Conservation (phyloP, 768 basidiomycete genomes). For the Fomitopsis serialis region DNA sequence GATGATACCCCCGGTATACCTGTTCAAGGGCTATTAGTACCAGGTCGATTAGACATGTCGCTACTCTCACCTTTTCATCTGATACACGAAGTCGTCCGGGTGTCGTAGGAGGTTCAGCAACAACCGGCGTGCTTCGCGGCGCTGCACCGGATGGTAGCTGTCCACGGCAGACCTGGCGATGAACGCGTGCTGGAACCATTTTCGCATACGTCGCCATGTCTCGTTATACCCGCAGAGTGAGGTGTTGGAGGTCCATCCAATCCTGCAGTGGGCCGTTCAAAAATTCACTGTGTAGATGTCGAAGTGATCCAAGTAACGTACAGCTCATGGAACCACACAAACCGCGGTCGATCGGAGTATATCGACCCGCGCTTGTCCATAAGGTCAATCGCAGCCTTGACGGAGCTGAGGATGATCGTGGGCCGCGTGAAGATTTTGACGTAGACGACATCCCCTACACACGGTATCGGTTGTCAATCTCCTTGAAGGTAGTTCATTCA, state of each 20-base stretch:
- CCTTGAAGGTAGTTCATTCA: no score
- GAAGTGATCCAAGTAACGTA: background rate
- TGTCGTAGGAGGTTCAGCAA: slow-evolving; percentile 5
- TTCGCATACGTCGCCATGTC: slow-evolving; percentile 13
- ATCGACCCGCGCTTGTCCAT: no score
- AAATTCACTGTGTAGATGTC: background rate
- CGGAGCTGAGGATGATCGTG: no score
- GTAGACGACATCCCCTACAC: no score
- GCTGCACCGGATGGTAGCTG: slow-evolving; percentile 11
- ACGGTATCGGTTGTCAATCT: no score
- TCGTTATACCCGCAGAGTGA: slow-evolving; percentile 8
- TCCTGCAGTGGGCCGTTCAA: background rate
- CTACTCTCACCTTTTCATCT: slow-evolving; percentile 8
- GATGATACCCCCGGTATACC: slow-evolving; percentile 22
- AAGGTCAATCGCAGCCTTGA: no score
- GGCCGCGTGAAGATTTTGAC: no score
- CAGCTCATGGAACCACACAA: slow-evolving; percentile 13
- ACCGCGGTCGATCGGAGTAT: no score
- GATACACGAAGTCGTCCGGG: slow-evolving; percentile 11
- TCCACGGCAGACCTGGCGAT: background rate
- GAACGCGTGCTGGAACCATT: slow-evolving; percentile 14
- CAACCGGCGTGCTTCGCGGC: slow-evolving; percentile 8
- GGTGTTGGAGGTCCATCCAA: slow-evolving; percentile 12
- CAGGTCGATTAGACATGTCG: background rate
- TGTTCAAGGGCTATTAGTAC: background rate